Conservation (phyloP, 2,329 filamentous ascomycete genomes). For the Cladophialophora yegresii region DNA sequence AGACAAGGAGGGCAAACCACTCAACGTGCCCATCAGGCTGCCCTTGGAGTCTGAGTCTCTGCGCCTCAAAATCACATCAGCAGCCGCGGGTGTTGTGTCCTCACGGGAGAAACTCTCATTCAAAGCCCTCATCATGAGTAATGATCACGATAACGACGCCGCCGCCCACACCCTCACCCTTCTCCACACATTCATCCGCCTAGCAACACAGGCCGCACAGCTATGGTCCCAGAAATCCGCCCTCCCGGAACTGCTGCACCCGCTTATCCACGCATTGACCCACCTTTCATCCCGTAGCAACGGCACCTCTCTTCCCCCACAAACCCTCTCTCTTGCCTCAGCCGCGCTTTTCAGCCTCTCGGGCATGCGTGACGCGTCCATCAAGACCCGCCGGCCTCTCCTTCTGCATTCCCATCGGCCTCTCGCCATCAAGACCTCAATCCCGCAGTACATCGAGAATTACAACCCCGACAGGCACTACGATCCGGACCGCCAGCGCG, state of each 20-base stretch:
- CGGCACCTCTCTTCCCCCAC: constrained; percentile 49
- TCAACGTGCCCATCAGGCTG: constrained; percentile 29
- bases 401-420: constrained; percentile 87
- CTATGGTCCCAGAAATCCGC: constrained; percentile 73
- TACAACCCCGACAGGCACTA: constrained; percentile 97
- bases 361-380: constrained; percentile 60
- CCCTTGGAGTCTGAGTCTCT: constrained; percentile 49
- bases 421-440: constrained; percentile 79
- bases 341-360: constrained; percentile 43
- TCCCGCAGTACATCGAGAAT: constrained; percentile 94
- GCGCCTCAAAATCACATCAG: constrained; percentile 49
- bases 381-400: constrained; percentile 69
- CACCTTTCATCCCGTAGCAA: constrained; percentile 52
- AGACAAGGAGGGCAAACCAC: constrained; percentile 18
- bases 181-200: constrained; percentile 53
- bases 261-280: constrained; percentile 60
- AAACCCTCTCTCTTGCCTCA: constrained; percentile 53
- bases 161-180: constrained; percentile 16
- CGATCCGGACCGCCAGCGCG: constrained; percentile 88
- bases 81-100: constrained; percentile 26
- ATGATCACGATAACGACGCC: not conserved
- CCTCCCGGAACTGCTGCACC: constrained; percentile 77
- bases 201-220: constrained; percentile 69
- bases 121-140: constrained; percentile 33
- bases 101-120: constrained; percentile 59